These are phyloP conservation scores for Chytriomyces hyalinus DNA, from an alignment of 192 early-diverging fungal species.

Conservation along the genomic window DNA sequence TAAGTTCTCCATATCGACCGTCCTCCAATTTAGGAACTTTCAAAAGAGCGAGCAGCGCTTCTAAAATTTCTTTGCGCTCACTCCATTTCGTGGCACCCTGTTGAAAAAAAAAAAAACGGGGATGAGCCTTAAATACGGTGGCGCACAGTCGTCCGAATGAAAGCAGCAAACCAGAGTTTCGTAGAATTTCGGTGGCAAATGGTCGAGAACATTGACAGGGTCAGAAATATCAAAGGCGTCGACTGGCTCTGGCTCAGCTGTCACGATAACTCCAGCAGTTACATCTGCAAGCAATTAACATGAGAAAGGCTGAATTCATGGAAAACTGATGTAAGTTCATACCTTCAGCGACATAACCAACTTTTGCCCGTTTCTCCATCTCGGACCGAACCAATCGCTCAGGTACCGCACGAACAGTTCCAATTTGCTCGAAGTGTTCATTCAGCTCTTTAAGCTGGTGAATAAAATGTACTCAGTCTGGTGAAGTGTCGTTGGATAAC, in stretches of 20 bases:
- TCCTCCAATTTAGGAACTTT: slow-evolving; percentile 79
- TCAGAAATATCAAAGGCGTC: slow-evolving; percentile 86
- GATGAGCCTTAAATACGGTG: background rate
- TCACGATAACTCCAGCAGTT: slow-evolving; percentile 50
- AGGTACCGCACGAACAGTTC: slow-evolving; percentile 61
- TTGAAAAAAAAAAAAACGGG: slow-evolving; percentile 8
- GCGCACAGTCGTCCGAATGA: background rate
- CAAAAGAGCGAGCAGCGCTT: slow-evolving; percentile 70
- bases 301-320: background rate
- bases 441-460: slow-evolving; percentile 81
- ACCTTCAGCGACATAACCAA: slow-evolving; percentile 30
- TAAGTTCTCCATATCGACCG: slow-evolving; percentile 78
- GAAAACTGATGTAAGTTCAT: slow-evolving; percentile 19
- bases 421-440: slow-evolving; percentile 75
- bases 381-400: slow-evolving; percentile 81
- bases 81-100: slow-evolving; percentile 90
- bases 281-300: slow-evolving; percentile 4
- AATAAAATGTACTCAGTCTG: background rate
- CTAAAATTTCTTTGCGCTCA: slow-evolving; percentile 92
- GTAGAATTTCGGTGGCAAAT: slow-evolving; percentile 84
- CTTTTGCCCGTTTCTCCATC: slow-evolving; percentile 53
- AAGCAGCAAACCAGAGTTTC: slow-evolving; percentile 59
- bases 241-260: slow-evolving; percentile 62
- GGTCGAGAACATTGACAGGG: slow-evolving; percentile 87
- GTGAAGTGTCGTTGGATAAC: too few relatives aligned